These are phyloP conservation scores for Anaeromyces robustus DNA, from an alignment of 192 early-diverging fungal genomes.

Conservation along the genomic window DNA sequence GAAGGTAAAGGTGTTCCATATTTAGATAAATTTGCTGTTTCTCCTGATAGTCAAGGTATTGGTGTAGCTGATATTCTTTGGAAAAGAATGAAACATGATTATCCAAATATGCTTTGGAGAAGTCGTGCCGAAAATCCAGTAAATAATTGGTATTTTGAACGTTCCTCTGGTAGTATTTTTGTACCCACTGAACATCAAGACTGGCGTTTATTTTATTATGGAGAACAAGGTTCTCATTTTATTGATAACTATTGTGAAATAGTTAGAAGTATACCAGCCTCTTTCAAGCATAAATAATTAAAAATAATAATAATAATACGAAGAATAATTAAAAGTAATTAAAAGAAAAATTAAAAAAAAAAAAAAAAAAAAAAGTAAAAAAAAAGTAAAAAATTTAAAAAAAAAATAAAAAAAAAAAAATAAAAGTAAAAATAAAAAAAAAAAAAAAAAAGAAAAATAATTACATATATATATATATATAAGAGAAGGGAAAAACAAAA, in stretches of 20 bases:
- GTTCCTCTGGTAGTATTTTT: conserved; percentile 55
- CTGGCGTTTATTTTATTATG: conserved; percentile 88
- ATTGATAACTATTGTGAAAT: conserved; percentile 28
- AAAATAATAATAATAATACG: no score
- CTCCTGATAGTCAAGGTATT: conserved; percentile 71
- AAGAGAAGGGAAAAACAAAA: no score
- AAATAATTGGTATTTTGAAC: conserved; percentile 95
- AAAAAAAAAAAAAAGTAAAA: no score
- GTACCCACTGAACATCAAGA: conserved; percentile 31
- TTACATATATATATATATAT: no score
- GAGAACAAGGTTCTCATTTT: conserved; percentile 19
- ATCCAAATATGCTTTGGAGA: conserved; percentile 66
- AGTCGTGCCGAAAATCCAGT: conserved; percentile 71
- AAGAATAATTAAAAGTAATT: no score
- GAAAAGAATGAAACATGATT: conserved; percentile 53
- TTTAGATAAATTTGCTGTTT: conserved; percentile 85
- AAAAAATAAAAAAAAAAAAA: no score
- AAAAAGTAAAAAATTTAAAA: no score
- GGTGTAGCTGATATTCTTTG: conserved; percentile 92
- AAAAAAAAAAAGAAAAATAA: no score
- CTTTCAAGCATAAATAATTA: conserved; percentile 15
- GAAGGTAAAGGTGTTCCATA: conserved; percentile 22
- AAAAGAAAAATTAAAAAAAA: no score
- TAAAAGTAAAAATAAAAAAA: no score
- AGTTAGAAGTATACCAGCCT: conserved; percentile 33